A percentile compares a stretch with the other conserved stretches of the same genome.
Conservation (phyloP, 129 eudicot species). For the Helianthus tuberosus region DNA sequence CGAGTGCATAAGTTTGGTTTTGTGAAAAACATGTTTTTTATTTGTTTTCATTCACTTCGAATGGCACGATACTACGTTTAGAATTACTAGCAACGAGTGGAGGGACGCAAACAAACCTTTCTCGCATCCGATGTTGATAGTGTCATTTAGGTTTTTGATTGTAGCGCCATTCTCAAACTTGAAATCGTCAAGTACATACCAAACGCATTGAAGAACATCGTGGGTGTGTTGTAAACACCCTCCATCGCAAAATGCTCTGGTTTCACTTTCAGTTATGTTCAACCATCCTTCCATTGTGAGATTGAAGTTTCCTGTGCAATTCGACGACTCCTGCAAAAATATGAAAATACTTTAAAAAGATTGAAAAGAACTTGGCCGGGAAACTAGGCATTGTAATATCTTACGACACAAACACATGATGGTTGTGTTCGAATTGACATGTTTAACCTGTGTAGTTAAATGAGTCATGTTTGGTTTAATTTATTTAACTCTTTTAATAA, state of each 20-base stretch:
- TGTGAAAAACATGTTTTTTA: no score
- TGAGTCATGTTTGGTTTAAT: background rate
- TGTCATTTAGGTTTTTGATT: conserved; percentile 37
- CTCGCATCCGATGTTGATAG: conserved; percentile 43
- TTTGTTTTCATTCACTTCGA: no score
- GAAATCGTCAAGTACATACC: conserved; percentile 40
- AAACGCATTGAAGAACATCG: conserved; percentile 40
- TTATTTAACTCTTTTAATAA: background rate
- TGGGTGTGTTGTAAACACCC: conserved; percentile 57
- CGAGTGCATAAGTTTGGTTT: no score
- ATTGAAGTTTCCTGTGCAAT: conserved; percentile 29
- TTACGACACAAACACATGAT: background rate
- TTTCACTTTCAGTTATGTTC: conserved; percentile 40
- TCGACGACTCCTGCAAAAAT: conserved; percentile 26
- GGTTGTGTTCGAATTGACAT: background rate
- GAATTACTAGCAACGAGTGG: background rate
- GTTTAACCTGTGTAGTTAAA: background rate
- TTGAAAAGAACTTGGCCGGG: background rate
- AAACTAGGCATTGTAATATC: background rate
- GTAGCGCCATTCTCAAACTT: conserved; percentile 49
- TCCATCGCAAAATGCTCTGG: conserved; percentile 34
- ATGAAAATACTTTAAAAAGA: background rate
- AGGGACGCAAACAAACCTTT: conserved; percentile 27
- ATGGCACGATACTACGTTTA: background rate
- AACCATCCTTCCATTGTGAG: conserved; percentile 41